phyloP scores from a whole-genome alignment of 2,329 filamentous ascomycete species.

The Rosellinia necatrix region DNA sequence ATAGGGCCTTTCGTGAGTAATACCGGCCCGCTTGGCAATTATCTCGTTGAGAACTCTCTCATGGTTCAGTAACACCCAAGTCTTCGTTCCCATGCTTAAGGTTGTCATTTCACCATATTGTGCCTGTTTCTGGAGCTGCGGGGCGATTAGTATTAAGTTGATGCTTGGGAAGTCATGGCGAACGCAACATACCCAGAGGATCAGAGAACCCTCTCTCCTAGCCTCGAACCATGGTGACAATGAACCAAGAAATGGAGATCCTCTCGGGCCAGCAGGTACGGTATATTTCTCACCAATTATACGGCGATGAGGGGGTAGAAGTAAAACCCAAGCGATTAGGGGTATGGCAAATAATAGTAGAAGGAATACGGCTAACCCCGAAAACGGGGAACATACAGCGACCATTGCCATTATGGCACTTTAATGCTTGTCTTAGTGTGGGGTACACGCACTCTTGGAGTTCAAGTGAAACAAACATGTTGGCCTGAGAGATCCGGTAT shows the following conservation, averaged over 20 bases:
- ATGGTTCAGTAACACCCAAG: conserved; percentile 49
- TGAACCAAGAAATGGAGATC: conserved; percentile 17
- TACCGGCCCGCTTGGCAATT: conserved; percentile 43
- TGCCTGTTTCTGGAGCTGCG: conserved; percentile 9
- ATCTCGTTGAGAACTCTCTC: conserved; percentile 45
- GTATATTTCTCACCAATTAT: conserved; percentile 1
- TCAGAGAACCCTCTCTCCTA: not conserved
- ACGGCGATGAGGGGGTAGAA: conserved; percentile 8
- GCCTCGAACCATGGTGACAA: conserved; percentile 18
- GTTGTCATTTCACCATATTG: conserved; percentile 39
- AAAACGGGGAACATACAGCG: not conserved
- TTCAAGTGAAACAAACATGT: no score
- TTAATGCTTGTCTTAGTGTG: not conserved
- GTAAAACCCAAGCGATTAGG: not conserved
- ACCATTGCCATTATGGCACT: not conserved
- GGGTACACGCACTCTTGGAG: not conserved
- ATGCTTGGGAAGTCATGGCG: no score
- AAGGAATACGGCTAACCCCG: not conserved
- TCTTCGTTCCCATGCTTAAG: conserved; percentile 41
- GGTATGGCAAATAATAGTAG: not conserved
- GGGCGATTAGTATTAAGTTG: not conserved
- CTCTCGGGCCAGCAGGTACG: conserved; percentile 21
- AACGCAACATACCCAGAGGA: conserved; percentile 10
- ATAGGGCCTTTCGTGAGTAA: conserved; percentile 42
- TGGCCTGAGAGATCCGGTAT: no score